Evolutionary conservation across 208 protist genomes (phyloP).

Genomic region (Leptomonas seymouri): DNA sequence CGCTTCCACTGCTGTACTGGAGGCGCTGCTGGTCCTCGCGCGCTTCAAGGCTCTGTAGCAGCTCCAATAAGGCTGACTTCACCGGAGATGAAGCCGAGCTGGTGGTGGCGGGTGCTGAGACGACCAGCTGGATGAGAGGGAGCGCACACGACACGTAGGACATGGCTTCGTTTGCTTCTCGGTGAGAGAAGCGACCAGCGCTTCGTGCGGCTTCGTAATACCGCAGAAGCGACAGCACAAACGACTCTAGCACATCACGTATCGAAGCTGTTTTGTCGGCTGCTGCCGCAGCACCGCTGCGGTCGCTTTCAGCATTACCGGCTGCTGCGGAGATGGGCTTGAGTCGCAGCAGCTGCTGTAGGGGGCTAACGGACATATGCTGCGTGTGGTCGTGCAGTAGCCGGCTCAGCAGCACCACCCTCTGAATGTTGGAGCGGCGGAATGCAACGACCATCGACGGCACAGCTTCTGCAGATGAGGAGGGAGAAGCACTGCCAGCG

Average conservation of each 20-base stretch:
- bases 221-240: conserved; percentile 24
- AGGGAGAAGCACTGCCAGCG: background rate
- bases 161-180: conserved; percentile 16
- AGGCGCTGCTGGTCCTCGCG: background rate
- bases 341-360: conserved; percentile 66
- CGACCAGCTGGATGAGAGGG: conserved; percentile 29
- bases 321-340: conserved; percentile 8
- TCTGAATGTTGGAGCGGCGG: conserved; percentile 33
- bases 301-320: background rate
- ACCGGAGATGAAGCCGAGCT: conserved; percentile 12
- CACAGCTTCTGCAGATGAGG: background rate
- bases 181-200: background rate
- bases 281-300: background rate
- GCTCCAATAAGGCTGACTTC: conserved; percentile 23
- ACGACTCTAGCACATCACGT: conserved; percentile 24
- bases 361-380: conserved; percentile 53
- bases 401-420: conserved; percentile 62
- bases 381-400: conserved; percentile 66
- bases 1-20: too few species aligned
- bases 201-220: conserved; percentile 15
- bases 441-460: conserved; percentile 11
- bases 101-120: conserved; percentile 3
- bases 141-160: conserved; percentile 31
- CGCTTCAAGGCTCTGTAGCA: conserved; percentile 30
- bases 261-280: background rate